These are phyloP conservation scores for Flaveria ramosissima DNA, from an alignment of 129 eudicot genomes.

Conservation along the genomic window DNA sequence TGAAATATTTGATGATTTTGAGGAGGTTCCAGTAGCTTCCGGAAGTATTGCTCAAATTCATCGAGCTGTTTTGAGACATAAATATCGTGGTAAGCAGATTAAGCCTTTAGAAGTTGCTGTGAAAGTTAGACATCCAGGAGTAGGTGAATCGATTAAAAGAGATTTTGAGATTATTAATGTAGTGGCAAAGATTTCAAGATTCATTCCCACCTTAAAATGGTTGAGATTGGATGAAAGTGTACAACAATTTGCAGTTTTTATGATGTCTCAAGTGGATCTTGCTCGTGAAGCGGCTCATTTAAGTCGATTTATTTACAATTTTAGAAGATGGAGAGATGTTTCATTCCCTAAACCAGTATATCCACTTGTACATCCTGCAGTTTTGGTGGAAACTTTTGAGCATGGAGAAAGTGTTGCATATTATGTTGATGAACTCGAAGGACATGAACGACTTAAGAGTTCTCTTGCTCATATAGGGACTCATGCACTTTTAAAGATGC, in stretches of 20 bases:
- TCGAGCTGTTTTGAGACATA: slow-evolving; percentile 67
- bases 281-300: slow-evolving; percentile 95
- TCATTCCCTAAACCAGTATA: slow-evolving; percentile 94
- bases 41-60: slow-evolving; percentile 97
- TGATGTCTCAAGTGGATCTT: slow-evolving; percentile 99
- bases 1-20: slow-evolving; percentile 86
- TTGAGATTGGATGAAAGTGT: slow-evolving; percentile 93
- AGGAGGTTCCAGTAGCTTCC: slow-evolving; percentile 87
- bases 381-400: slow-evolving; percentile 90
- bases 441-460: slow-evolving; percentile 71
- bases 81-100: slow-evolving; percentile 52
- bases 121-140: slow-evolving; percentile 96
- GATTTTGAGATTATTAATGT: slow-evolving; percentile 85
- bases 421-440: slow-evolving; percentile 81
- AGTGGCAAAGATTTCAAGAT: slow-evolving; percentile 64
- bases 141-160: slow-evolving; percentile 78
- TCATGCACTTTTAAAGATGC: slow-evolving; percentile 96
- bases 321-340: slow-evolving; percentile 86
- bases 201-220: slow-evolving; percentile 79
- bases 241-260: slow-evolving; percentile 89
- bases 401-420: slow-evolving; percentile 88
- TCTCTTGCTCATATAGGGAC: slow-evolving; percentile 96
- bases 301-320: slow-evolving; percentile 87
- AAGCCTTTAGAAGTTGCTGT: slow-evolving; percentile 91
- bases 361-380: slow-evolving; percentile 96